Base-by-base conservation (phyloP, 192 early-diverging fungal genomes). In the Cladochytrium replicatum region DNA sequence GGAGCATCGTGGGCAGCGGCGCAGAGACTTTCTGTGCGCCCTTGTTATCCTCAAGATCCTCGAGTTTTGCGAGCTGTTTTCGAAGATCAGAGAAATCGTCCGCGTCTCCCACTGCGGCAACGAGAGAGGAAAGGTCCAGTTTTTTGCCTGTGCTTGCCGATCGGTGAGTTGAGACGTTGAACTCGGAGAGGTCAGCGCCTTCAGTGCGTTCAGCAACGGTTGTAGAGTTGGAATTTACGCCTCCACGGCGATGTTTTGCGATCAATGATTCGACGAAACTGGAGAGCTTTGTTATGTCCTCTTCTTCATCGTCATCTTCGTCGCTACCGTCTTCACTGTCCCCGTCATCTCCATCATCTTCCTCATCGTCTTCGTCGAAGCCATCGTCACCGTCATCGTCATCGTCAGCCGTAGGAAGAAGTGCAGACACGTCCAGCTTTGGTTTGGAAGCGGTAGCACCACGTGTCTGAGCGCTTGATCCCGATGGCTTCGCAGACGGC, bases 1-100 rank as follows among this genome's bases (percentile, higher is more conserved):
- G 87, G 32, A 88, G 63, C 30, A 88, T 77, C 49, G 78, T 75
- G 19, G 89, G 82, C 23, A 97, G 52, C 3, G 93, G 93, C 0
- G 88, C 90, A 9, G 75, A 54, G 4, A 90, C 43, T 3, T 74
- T 69, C 6, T 65, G 61, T 15, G 59, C 50, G 48, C 57, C 56
- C 5, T 64, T 67, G 6, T 63, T 59, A 9, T 54, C 80, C 69
- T 47, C 71, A 68, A 50, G 43, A 30, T 52, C 48, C 13, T 76
- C 69, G 17, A 89, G 55, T 4, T 51, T 60, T 34, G 63, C 63
- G 2, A 87, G 42, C 43, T 77, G 76, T 51, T 80, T 82, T 54
- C 81, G 79, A 29, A 91, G 48, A n/a, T 46, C 56, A 19, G 65
- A 71, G 54, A 89, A 86, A 5, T 70, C 71, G 8, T 72, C 55